Evolutionary conservation across 768 basidiomycete species (phyloP).

Genomic region (Tylopilus rubrobrunneus): DNA sequence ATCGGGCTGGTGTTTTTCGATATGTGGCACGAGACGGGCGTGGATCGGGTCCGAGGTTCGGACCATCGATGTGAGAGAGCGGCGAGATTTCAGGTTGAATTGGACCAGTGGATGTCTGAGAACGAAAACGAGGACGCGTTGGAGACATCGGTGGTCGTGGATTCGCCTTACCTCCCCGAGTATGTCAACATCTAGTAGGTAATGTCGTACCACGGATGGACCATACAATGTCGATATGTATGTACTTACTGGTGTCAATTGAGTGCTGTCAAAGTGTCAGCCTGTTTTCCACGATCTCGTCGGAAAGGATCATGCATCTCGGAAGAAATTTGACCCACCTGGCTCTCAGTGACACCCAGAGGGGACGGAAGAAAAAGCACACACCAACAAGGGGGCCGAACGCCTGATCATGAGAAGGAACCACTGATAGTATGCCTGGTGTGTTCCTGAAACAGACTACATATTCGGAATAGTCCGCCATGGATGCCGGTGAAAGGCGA

Average conservation of each 20-base stretch:
- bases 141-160: slow-evolving; percentile 5
- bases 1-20: slow-evolving; percentile 11
- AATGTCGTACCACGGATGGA: neutral
- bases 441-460: neutral
- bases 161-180: slow-evolving; percentile 9
- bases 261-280: neutral
- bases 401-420: neutral
- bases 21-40: slow-evolving; percentile 3
- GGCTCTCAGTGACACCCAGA: neutral
- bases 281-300: slow-evolving; percentile 5
- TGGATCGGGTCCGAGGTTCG: neutral
- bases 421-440: too few species aligned
- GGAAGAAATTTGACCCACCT: neutral
- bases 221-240: neutral
- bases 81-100: neutral
- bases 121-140: neutral
- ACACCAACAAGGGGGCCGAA: neutral
- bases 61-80: neutral
- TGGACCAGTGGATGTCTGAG: neutral
- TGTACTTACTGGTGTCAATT: too few species aligned
- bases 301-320: neutral
- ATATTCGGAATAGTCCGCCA: neutral
- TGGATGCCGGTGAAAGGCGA: neutral
- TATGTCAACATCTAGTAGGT: slow-evolving; percentile 7
- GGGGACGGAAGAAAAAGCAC: neutral